Evolutionary conservation across 2,329 filamentous ascomycete genomes (phyloP).

Genomic region (Cladophialophora carrionii): DNA sequence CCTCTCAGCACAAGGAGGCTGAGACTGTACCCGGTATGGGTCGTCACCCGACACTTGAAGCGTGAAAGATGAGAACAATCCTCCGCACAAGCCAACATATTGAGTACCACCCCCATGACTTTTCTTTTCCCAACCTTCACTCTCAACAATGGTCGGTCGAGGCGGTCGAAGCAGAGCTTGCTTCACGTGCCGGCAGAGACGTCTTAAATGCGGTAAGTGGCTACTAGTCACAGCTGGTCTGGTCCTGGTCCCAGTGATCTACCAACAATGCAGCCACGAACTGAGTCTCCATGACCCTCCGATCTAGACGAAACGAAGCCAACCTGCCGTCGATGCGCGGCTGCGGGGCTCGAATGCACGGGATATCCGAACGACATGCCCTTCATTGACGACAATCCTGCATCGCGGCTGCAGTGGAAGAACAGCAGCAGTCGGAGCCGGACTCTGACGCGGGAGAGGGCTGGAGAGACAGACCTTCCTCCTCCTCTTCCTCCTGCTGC

Average conservation of each 20-base stretch:
- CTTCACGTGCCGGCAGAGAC: constrained; percentile 12
- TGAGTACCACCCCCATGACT: too few species aligned
- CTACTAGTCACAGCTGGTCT: neutral
- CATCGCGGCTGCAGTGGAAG: neutral
- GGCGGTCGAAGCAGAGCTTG: constrained; percentile 17
- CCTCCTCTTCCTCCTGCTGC: too few species aligned
- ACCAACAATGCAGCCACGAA: neutral
- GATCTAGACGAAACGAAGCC: constrained; percentile 18
- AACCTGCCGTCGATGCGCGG: constrained; percentile 9
- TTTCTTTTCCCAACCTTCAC: too few species aligned
- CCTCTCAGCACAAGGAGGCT: too few species aligned
- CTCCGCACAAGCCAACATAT: too few species aligned
- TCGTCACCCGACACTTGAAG: too few species aligned
- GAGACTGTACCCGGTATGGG: too few species aligned
- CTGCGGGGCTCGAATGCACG: constrained; percentile 8
- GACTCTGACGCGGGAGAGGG: neutral
- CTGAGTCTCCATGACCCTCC: too few species aligned
- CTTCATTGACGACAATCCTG: constrained; percentile 17
- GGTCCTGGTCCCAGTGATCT: neutral
- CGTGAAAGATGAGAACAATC: too few species aligned
- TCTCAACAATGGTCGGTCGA: constrained; percentile 7
- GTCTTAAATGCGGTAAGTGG: constrained; percentile 14
- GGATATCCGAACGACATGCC: constrained; percentile 4
- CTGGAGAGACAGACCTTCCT: neutral
- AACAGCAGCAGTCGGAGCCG: neutral